Conservation (phyloP, 2,329 filamentous ascomycete species). For the Myriangium duriaei region DNA sequence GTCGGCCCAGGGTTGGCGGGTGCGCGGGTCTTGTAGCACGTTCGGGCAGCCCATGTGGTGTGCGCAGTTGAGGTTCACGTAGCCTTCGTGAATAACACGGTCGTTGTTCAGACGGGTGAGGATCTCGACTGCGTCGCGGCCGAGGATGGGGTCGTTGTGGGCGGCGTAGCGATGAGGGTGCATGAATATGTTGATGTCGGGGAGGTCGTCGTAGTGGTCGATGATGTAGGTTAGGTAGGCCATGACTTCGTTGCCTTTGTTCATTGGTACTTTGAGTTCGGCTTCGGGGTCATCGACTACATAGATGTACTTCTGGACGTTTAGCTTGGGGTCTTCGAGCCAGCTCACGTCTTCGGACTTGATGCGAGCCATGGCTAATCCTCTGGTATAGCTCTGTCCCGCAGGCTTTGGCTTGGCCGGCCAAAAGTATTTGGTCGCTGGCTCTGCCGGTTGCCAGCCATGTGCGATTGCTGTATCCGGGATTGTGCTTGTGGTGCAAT, state of each 20-base stretch:
- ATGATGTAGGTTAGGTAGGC: slow-evolving; percentile 34
- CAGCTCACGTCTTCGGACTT: neutral
- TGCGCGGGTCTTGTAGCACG: slow-evolving; percentile 10
- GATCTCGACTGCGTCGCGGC: slow-evolving; percentile 33
- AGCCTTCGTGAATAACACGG: slow-evolving; percentile 37
- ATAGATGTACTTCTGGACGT: slow-evolving; percentile 28
- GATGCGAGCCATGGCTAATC: neutral
- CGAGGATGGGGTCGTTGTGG: slow-evolving; percentile 43
- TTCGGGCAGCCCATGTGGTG: slow-evolving; percentile 43
- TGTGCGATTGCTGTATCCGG: neutral
- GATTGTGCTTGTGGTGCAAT: neutral
- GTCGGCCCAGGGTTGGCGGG: neutral
- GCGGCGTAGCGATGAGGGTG: slow-evolving; percentile 47
- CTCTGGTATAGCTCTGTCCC: neutral
- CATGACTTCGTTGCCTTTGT: slow-evolving; percentile 39
- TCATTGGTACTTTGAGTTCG: slow-evolving; percentile 30
- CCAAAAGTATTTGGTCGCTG: neutral
- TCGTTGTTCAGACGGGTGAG: slow-evolving; percentile 32
- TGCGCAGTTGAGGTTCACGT: slow-evolving; percentile 43
- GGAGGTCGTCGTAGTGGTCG: slow-evolving; percentile 45
- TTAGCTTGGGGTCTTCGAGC: slow-evolving; percentile 4
- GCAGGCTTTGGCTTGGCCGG: neutral
- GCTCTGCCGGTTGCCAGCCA: neutral
- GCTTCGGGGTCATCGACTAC: slow-evolving; percentile 28
- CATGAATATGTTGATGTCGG: slow-evolving; percentile 48